Conservation (phyloP, 345 rosid genomes). For the Nasturtium officinale region DNA sequence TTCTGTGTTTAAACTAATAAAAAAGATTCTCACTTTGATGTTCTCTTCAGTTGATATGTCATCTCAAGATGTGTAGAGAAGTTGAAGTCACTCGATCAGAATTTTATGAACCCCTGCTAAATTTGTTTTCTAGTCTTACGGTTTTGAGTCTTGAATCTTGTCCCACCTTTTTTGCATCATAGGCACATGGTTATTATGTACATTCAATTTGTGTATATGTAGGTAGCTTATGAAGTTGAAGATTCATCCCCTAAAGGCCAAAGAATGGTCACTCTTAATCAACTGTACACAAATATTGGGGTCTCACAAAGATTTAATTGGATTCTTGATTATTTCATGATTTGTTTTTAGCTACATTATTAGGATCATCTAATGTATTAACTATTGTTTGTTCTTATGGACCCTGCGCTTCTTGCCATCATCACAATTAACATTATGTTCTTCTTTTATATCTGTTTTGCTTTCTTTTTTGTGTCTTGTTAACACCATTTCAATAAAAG, state of each 20-base stretch:
- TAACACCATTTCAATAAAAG: constrained; percentile 34
- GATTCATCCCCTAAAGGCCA: constrained; percentile 30
- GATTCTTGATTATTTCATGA: constrained; percentile 33
- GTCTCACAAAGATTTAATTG: constrained; percentile 40
- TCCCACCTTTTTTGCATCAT: constrained; percentile 21
- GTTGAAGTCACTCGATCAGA: background rate
- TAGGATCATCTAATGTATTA: constrained; percentile 20
- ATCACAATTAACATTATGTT: constrained; percentile 25
- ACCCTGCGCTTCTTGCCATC: constrained; percentile 39
- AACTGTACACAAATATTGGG: constrained; percentile 8
- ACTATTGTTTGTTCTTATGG: constrained; percentile 32
- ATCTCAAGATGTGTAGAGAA: constrained; percentile 10
- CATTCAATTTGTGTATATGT: background rate
- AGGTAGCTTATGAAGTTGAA: background rate
- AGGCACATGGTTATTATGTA: constrained; percentile 31
- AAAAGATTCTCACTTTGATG: background rate
- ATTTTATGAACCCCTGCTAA: background rate
- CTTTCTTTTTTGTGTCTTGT: constrained; percentile 16
- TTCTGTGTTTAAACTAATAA: background rate
- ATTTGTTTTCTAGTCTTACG: constrained; percentile 9
- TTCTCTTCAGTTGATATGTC: constrained; percentile 6
- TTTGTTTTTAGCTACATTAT: constrained; percentile 25
- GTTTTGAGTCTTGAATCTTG: constrained; percentile 30
- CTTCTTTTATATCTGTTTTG: constrained; percentile 23
- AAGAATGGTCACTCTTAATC: constrained; percentile 14